Conservation (phyloP, 2,329 filamentous ascomycete species). For the Colletotrichum falcatum region DNA sequence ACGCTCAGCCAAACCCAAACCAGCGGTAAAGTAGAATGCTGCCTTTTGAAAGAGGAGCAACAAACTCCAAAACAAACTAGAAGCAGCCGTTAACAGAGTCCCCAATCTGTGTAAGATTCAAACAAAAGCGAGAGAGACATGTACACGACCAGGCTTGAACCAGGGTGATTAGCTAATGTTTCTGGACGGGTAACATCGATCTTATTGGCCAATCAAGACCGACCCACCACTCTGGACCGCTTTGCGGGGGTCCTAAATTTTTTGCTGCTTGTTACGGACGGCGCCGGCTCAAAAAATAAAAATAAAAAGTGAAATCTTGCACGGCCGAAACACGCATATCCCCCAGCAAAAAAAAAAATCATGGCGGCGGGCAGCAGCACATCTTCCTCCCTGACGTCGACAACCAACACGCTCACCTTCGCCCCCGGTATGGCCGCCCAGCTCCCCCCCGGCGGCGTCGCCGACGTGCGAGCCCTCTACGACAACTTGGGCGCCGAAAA, state of each 20-base stretch:
- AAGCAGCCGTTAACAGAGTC: too few relatives aligned
- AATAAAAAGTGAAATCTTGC: conserved; percentile 36
- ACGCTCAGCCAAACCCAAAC: background rate
- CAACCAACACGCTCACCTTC: conserved; percentile 68
- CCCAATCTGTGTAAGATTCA: background rate
- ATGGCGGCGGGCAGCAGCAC: conserved; percentile 56
- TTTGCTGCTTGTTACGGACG: conserved; percentile 28
- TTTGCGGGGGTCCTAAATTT: conserved; percentile 41
- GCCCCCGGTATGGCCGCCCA: conserved; percentile 57
- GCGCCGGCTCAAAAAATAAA: conserved; percentile 11
- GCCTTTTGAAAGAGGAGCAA: background rate
- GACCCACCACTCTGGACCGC: conserved; percentile 17
- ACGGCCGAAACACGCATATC: conserved; percentile 30
- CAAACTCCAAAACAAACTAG: background rate
- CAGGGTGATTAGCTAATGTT: conserved; percentile 22
- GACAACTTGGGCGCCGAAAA: conserved; percentile 68
- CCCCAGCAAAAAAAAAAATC: conserved; percentile 23
- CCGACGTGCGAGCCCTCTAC: conserved; percentile 63
- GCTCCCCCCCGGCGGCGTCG: conserved; percentile 46
- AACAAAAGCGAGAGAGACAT: background rate
- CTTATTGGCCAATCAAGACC: conserved; percentile 35
- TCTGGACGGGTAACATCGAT: background rate
- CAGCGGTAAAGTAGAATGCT: too few relatives aligned
- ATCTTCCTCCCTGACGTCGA: conserved; percentile 70
- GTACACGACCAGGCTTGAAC: background rate